These are phyloP conservation scores for Pisolithus orientalis DNA, from an alignment of 768 basidiomycete genomes.

Conservation along the genomic window DNA sequence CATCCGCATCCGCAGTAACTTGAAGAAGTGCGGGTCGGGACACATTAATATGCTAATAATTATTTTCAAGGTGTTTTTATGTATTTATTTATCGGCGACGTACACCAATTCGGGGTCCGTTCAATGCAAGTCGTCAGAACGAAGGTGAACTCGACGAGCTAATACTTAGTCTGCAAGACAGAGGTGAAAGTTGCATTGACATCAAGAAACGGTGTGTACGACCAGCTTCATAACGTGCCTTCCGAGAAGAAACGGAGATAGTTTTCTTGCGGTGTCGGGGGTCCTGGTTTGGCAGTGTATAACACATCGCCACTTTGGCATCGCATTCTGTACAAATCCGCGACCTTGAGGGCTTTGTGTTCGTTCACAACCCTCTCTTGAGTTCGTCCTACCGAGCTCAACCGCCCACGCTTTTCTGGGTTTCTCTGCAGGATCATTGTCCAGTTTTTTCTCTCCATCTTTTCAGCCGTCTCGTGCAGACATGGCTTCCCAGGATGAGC, in stretches of 20 bases:
- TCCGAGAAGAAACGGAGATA: too few relatives aligned
- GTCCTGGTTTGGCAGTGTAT: constrained; percentile 27
- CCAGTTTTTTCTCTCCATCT: neutral
- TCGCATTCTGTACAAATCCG: constrained; percentile 21
- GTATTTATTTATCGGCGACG: too few relatives aligned
- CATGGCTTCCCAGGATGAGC: constrained; percentile 27
- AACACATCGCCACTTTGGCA: constrained; percentile 26
- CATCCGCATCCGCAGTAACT: too few relatives aligned
- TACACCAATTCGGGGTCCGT: too few relatives aligned
- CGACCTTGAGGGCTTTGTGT: constrained; percentile 11
- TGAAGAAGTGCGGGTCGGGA: too few relatives aligned
- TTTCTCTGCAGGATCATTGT: constrained; percentile 2
- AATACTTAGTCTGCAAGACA: too few relatives aligned
- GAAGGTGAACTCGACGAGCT: too few relatives aligned
- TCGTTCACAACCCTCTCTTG: constrained; percentile 16
- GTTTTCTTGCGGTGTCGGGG: constrained; percentile 1
- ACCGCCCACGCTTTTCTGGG: constrained; percentile 4
- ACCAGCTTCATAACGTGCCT: too few relatives aligned
- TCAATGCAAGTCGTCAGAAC: too few relatives aligned
- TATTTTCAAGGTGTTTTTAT: too few relatives aligned
- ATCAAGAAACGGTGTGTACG: too few relatives aligned
- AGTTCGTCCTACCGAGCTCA: constrained; percentile 1
- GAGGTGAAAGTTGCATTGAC: neutral
- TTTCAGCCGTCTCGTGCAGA: neutral
- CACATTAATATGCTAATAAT: too few relatives aligned